Evolutionary conservation across 1,284 basidiomycete genomes (phyloP), one percentile per base, ranked within the genome.

Genomic region (Malassezia vespertilionis): DNA sequence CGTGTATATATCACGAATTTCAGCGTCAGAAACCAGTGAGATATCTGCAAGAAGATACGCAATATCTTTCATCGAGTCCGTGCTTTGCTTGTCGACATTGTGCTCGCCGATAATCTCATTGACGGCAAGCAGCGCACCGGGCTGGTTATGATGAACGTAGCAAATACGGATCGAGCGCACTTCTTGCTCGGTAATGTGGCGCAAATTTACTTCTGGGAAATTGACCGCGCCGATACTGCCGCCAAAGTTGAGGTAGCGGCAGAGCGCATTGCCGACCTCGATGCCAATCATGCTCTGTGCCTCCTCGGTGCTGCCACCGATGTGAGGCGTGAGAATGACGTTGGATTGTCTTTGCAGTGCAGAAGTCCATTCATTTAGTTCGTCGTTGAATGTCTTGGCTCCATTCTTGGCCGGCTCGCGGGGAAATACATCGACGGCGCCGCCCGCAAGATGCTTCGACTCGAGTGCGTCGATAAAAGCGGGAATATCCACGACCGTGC

Each of bases 11-110:
- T 78, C 82, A 65, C 81, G 81, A 54, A 95, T 77, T 44, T 95
- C 87, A 50, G 77, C 76, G 56, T 82, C 79, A 64, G 82, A 84
- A 58, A 96, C 89, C 58, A 87, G 81, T 26, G 84, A 82, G 61
- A 97, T 91, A 74, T 99, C 91, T 15, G 88, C 89, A 80, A 96
- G 83, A 56, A 96, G 78, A 72, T 91, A 93, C 17, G 89, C 91
- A 44, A 91, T 77, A 58, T 91, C 89, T 59, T 87, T 88, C 75
- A 88, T 88, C 44, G 86, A 89, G 71, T 96, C 90, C 15, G 91
- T 89, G 74, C 84, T 93, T 74, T 97, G 93, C 77, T 97, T 96
- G 75, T 95, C 90, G 69, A 99, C 91, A 74, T 99, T 97, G 79
- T 91, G 89, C 37, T 84, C 81, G 46, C 84, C 86, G 38, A 97